Conservation (phyloP, 2,329 filamentous ascomycete species). For the Akanthomyces dipterigenus region DNA sequence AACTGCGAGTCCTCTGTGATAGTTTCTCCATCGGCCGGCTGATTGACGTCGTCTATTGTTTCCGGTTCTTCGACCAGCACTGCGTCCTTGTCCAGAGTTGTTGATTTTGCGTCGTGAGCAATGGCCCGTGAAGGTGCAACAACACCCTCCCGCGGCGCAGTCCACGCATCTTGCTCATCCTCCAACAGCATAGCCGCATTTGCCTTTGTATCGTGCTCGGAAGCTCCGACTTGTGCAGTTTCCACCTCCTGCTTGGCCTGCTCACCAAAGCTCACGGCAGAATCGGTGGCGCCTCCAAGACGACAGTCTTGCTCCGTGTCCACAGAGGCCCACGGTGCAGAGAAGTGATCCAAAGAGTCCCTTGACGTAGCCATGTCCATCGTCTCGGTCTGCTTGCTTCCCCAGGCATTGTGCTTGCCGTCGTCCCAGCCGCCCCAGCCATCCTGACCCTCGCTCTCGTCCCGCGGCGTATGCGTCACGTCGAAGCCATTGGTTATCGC, state of each 20-base stretch:
- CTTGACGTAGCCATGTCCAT: not conserved
- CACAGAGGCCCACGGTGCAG: not conserved
- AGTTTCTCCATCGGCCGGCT: not conserved
- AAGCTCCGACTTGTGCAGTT: not conserved
- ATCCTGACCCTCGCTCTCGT: slow-evolving; percentile 21
- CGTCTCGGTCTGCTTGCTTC: not conserved
- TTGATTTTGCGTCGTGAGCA: not conserved
- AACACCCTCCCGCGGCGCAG: not conserved
- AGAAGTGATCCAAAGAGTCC: not conserved
- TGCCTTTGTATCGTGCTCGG: not conserved
- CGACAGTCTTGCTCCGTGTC: not conserved
- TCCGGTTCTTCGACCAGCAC: not conserved
- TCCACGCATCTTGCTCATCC: slow-evolving; percentile 2
- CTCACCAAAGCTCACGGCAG: slow-evolving; percentile 23
- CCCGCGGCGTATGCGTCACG: not conserved
- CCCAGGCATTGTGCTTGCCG: slow-evolving; percentile 6
- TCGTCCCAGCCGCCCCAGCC: slow-evolving; percentile 32
- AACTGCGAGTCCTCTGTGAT: not conserved
- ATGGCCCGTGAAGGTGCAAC: not conserved
- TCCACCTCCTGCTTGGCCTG: not conserved
- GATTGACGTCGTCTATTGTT: too few relatives aligned
- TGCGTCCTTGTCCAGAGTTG: not conserved
- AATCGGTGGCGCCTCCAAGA: slow-evolving; percentile 17
- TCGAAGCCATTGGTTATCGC: not conserved
- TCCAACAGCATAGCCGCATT: not conserved